Percentiles rank a stretch among this genome's conserved stretches.
Conservation (phyloP, 164 flowering plant genomes). For the Umbellularia californica region DNA sequence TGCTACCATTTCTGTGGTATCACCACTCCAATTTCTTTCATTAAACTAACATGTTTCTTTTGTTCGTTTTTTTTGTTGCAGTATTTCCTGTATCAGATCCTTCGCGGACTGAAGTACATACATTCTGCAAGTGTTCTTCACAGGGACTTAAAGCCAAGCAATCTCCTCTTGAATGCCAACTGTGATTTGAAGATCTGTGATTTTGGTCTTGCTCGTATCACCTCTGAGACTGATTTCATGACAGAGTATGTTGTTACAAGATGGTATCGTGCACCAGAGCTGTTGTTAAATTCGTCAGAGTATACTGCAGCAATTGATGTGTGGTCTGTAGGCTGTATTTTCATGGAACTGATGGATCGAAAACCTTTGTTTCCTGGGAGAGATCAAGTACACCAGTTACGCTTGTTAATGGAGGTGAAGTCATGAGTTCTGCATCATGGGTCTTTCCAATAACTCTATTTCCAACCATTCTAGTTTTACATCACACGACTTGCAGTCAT, state of each 20-base stretch:
- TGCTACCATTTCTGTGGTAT: no score
- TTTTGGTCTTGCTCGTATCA: slow-evolving; percentile 95
- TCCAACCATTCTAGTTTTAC: not conserved
- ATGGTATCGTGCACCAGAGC: slow-evolving; percentile 98
- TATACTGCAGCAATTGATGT: slow-evolving; percentile 98
- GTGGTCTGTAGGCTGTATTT: slow-evolving; percentile 98
- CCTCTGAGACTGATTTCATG: slow-evolving; percentile 96
- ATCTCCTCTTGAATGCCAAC: slow-evolving; percentile 94
- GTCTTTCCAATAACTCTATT: not conserved
- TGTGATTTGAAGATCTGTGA: slow-evolving; percentile 98
- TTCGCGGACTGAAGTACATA: slow-evolving; percentile 93
- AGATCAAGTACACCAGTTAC: slow-evolving; percentile 96
- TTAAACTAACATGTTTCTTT: slow-evolving; percentile 2
- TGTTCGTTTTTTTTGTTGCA: slow-evolving; percentile 27
- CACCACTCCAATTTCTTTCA: not conserved
- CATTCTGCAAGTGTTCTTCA: slow-evolving; percentile 98
- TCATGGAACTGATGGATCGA: slow-evolving; percentile 95
- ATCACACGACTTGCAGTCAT: no score
- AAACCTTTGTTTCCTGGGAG: slow-evolving; percentile 95
- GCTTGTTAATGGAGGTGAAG: slow-evolving; percentile 89
- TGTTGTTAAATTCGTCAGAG: slow-evolving; percentile 84
- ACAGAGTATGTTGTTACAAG: slow-evolving; percentile 98
- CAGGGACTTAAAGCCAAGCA: slow-evolving; percentile 96
- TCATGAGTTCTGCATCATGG: not conserved
- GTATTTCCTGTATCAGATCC: slow-evolving; percentile 95